phyloP scores from a whole-genome alignment of 2,329 filamentous ascomycete species.

The Spiromastix sp. region DNA sequence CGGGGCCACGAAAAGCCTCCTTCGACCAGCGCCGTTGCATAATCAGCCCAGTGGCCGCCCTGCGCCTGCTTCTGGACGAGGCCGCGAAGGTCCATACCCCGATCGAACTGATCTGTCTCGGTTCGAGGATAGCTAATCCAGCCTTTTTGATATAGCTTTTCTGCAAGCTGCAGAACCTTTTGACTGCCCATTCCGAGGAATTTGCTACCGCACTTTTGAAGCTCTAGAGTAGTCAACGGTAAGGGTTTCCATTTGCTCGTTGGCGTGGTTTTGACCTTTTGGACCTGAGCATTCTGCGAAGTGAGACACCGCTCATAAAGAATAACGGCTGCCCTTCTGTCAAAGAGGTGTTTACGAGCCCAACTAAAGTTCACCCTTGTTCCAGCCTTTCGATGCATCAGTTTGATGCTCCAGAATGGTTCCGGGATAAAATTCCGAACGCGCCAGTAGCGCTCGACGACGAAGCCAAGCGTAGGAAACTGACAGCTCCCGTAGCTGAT shows the following conservation, averaged over 20 bases:
- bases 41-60: constrained; percentile 66
- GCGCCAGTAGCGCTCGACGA: constrained; percentile 89
- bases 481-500: constrained; percentile 64
- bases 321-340: constrained; percentile 68
- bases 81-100: constrained; percentile 69
- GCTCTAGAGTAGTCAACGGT: constrained; percentile 86
- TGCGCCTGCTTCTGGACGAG: constrained; percentile 76
- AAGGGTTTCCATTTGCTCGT: constrained; percentile 91
- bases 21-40: constrained; percentile 63
- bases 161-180: constrained; percentile 76
- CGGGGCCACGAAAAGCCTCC: constrained; percentile 75
- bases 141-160: constrained; percentile 80
- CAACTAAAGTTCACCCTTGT: constrained; percentile 78
- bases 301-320: constrained; percentile 76
- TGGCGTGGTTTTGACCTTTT: constrained; percentile 78
- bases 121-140: constrained; percentile 97
- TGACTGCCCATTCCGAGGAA: constrained; percentile 87
- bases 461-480: constrained; percentile 92
- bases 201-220: constrained; percentile 88
- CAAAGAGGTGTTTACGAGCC: constrained; percentile 74
- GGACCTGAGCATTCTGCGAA: constrained; percentile 68
- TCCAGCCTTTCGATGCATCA: constrained; percentile 65
- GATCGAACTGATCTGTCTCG: constrained; percentile 92
- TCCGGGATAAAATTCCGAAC: constrained; percentile 92
- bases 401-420: constrained; percentile 82